Evolutionary conservation across 202 grass and related monocot species (phyloP).

Genomic region (Schoenoplectus triqueter): DNA sequence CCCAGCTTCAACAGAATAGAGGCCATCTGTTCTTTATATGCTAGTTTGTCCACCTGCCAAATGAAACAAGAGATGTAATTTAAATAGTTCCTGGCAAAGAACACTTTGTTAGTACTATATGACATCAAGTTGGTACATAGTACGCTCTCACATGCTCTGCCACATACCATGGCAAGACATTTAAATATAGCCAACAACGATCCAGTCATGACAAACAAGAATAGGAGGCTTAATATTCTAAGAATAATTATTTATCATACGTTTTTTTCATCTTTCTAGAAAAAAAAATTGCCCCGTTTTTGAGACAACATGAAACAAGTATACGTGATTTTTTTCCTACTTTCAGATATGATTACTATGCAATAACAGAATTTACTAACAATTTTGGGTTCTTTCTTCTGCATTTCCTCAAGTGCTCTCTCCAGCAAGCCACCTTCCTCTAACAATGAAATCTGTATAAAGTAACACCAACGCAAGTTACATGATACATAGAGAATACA

Average conservation of each 20-base stretch:
- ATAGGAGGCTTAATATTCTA: background rate
- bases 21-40: conserved; percentile 97
- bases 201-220: conserved; percentile 5
- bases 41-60: conserved; percentile 84
- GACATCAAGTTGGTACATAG: background rate
- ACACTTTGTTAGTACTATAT: conserved; percentile 24
- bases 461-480: conserved; percentile 40
- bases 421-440: conserved; percentile 94
- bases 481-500: conserved; percentile 23
- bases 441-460: conserved; percentile 81
- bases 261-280: background rate
- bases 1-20: conserved; percentile 76
- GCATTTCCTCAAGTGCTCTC: conserved; percentile 88
- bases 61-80: conserved; percentile 41
- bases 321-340: background rate
- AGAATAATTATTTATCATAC: background rate
- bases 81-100: conserved; percentile 14
- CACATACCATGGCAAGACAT: conserved; percentile 20
- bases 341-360: conserved; percentile 23
- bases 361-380: conserved; percentile 47
- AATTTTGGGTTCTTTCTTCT: conserved; percentile 88
- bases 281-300: background rate
- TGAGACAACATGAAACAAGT: background rate
- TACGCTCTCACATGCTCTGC: background rate
- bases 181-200: conserved; percentile 18